Percentiles rank a stretch among this genome's conserved stretches.
phyloP scores from a whole-genome alignment of 495 filamentous ascomycete species.

The Talaromyces ruber region DNA sequence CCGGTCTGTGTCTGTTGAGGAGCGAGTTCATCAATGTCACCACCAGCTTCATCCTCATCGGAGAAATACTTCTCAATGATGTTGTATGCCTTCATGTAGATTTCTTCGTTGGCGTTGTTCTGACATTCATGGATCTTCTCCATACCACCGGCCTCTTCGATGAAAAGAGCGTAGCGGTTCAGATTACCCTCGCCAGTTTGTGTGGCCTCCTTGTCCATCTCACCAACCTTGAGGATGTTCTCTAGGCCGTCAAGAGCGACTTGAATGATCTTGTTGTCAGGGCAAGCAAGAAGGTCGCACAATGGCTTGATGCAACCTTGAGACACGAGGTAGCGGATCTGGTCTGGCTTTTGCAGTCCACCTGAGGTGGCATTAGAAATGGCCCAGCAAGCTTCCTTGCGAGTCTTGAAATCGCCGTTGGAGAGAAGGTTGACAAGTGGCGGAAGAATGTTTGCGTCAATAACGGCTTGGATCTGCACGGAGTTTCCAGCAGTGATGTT shows the following conservation, averaged over 20 bases:
- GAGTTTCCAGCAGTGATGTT: slow-evolving; percentile 99
- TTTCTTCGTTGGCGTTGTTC: slow-evolving; percentile 99
- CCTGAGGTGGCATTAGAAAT: slow-evolving; percentile 98
- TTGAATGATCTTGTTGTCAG: slow-evolving; percentile 99
- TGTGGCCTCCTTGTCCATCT: slow-evolving; percentile 91
- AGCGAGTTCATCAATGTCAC: slow-evolving; percentile 61
- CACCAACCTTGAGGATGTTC: slow-evolving; percentile 99
- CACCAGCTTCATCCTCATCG: slow-evolving; percentile 85
- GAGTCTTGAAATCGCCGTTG: slow-evolving; percentile 97
- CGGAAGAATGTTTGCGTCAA: slow-evolving; percentile 94
- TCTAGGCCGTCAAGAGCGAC: slow-evolving; percentile 96
- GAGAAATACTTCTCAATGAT: slow-evolving; percentile 99
- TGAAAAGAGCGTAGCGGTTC: slow-evolving; percentile 96
- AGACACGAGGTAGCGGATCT: slow-evolving; percentile 89
- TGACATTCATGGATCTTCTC: slow-evolving; percentile 99
- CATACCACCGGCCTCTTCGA: slow-evolving; percentile 98
- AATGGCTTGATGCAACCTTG: slow-evolving; percentile 96
- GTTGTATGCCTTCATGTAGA: slow-evolving; percentile 99
- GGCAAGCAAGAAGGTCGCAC: slow-evolving; percentile 91
- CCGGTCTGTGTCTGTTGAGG: slow-evolving; percentile 61
- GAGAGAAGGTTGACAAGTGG: slow-evolving; percentile 92
- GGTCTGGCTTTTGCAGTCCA: slow-evolving; percentile 95
- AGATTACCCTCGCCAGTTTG: slow-evolving; percentile 60
- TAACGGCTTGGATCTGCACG: slow-evolving; percentile 92
- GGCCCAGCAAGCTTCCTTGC: slow-evolving; percentile 99